phyloP scores from a whole-genome alignment of 164 flowering plant genomes.

The Macadamia tetraphylla region DNA sequence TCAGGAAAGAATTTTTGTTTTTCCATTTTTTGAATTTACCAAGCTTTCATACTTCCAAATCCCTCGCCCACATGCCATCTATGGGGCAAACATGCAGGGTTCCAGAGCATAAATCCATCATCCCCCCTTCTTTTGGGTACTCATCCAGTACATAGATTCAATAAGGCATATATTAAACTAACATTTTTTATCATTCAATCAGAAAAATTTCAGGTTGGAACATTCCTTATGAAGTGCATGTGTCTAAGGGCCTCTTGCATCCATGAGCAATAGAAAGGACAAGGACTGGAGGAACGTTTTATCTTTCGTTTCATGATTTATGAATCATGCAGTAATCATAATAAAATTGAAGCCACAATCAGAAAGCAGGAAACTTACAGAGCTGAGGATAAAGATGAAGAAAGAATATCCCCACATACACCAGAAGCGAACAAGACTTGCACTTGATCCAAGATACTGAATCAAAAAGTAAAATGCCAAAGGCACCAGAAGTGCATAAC shows the following conservation, averaged over 20 bases:
- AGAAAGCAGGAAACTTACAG: slow-evolving; percentile 50
- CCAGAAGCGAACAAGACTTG: slow-evolving; percentile 79
- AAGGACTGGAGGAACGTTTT: too few relatives aligned
- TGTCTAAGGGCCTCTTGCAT: too few relatives aligned
- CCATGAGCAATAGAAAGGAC: background rate
- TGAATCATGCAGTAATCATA: background rate
- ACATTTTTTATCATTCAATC: too few relatives aligned
- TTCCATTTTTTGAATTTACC: background rate
- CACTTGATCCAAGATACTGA: slow-evolving; percentile 70
- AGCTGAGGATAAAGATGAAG: slow-evolving; percentile 52
- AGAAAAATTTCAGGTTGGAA: too few relatives aligned
- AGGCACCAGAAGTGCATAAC: slow-evolving; percentile 79
- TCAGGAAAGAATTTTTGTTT: too few relatives aligned
- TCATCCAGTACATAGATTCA: too few relatives aligned
- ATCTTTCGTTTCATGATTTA: too few relatives aligned
- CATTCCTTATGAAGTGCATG: too few relatives aligned
- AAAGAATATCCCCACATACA: slow-evolving; percentile 99
- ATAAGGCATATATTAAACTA: too few relatives aligned
- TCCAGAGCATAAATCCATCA: too few relatives aligned
- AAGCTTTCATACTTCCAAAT: background rate
- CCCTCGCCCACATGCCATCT: background rate
- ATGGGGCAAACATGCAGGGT: background rate
- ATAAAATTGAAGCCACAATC: background rate
- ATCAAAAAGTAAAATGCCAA: slow-evolving; percentile 80
- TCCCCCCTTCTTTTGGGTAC: too few relatives aligned